phyloP scores from a whole-genome alignment of 345 rosid genomes.

The Hypericum androsaemum region DNA sequence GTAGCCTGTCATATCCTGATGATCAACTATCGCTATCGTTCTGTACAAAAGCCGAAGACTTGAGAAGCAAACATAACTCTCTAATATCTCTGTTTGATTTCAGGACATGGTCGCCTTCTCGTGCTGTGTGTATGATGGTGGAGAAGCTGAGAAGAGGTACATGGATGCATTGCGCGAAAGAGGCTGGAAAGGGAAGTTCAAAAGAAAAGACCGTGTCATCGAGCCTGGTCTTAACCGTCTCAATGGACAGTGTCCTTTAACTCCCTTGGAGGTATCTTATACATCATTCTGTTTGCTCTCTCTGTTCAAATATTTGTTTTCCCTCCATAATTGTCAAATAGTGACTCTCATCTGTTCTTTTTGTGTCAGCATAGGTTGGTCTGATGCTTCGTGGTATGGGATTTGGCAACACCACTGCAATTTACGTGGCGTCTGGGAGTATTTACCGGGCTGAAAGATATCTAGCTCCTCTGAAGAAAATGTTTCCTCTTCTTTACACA shows the following conservation, averaged over 20 bases:
- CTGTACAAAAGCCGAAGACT: not conserved
- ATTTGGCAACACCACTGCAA: slow-evolving; percentile 70
- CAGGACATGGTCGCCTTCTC: slow-evolving; percentile 99
- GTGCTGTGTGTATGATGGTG: slow-evolving; percentile 81
- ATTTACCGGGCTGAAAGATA: slow-evolving; percentile 60
- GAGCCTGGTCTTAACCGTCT: slow-evolving; percentile 67
- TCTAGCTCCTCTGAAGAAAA: slow-evolving; percentile 56
- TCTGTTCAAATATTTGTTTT: slow-evolving; percentile 3
- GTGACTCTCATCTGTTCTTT: slow-evolving; percentile 21
- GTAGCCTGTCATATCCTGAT: slow-evolving; percentile 1
- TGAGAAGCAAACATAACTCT: not conserved
- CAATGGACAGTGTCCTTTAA: slow-evolving; percentile 85
- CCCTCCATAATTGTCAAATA: not conserved
- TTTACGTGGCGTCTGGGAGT: slow-evolving; percentile 77
- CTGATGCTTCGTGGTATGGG: slow-evolving; percentile 98
- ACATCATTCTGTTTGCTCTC: too few relatives aligned
- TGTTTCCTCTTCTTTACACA: slow-evolving; percentile 80
- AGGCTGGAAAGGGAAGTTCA: slow-evolving; percentile 80
- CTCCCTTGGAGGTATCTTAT: slow-evolving; percentile 76
- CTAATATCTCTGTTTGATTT: slow-evolving; percentile 7
- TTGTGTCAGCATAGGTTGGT: slow-evolving; percentile 76
- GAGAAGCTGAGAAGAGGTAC: slow-evolving; percentile 57
- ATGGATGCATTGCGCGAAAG: slow-evolving; percentile 61
- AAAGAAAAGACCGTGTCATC: slow-evolving; percentile 53
- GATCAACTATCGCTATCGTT: slow-evolving; percentile 2